Base-by-base conservation (phyloP, 805 yeast species). In the Starmerella floris region DNA sequence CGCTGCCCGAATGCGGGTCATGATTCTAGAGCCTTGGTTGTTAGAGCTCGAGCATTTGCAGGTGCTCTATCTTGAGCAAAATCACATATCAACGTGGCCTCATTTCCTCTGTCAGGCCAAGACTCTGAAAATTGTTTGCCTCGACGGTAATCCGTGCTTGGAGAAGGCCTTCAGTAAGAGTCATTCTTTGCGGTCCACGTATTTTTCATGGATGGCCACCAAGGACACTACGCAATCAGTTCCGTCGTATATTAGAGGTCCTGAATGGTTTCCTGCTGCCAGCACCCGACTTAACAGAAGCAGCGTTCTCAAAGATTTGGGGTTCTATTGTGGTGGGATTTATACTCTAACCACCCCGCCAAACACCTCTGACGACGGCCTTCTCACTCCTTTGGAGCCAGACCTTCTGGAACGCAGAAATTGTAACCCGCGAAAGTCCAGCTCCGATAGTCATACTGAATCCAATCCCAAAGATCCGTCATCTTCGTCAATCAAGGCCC, bases 91-190 rank as follows among this genome's bases (percentile, higher is more conserved):
- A 11, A 49, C 52, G 3, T 49, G 52, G 52, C 52, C 52, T 2
- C 33, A 43, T 26, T 49, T 49, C 20, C 41, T 49, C n/a, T 5
- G 28, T 4, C 17, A 41, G 6, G 30, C 39, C 5, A 38, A 42
- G 1, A 20, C 13, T 8, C 28, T 49, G 3, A 23, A 40, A 17
- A n/a, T 25, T n/a, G 36, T 46, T 2, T 23, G 30, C 3, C 37
- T 49, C 13, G 40, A 44, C 17, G 48, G 48, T 2, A 49, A 49
- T 25, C 52, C 52, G 20, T 49, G 52, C 19, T 27, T 49, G n/a
- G 48, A 43, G 22, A 35, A 38, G 25, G 45, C 47, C 3, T 41
- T 41, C 30, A n/a, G 21, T 27, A 49, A 49, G 16, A 49, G 52
- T 31, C 52, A 51, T 1, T 38, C 52, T 9, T n/a, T 49, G n/a